Evolutionary conservation across 2,329 filamentous ascomycete species (phyloP).

Genomic region (Amauroascus niger): DNA sequence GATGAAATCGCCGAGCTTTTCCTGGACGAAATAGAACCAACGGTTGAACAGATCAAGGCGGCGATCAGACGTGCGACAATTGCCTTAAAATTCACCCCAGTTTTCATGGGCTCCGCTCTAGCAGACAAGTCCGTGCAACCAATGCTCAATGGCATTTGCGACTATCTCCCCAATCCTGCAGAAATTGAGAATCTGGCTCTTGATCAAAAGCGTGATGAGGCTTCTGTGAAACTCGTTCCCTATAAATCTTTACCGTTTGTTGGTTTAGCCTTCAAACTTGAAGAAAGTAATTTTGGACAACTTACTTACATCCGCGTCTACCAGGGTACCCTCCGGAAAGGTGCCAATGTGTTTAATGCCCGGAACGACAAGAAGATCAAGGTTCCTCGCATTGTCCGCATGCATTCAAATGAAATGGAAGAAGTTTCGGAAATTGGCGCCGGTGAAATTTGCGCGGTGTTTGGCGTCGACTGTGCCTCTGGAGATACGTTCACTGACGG

Average conservation of each 20-base stretch:
- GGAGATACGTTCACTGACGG: constrained; percentile 98
- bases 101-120: constrained; percentile 91
- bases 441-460: constrained; percentile 96
- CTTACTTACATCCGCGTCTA: constrained; percentile 98
- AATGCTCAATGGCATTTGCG: constrained; percentile 92
- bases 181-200: constrained; percentile 85
- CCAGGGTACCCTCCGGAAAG: constrained; percentile 82
- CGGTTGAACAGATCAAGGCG: constrained; percentile 72
- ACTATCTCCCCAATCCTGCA: constrained; percentile 85
- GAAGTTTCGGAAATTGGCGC: constrained; percentile 86
- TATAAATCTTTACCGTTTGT: constrained; percentile 80
- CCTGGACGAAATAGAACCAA: constrained; percentile 75
- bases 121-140: constrained; percentile 93
- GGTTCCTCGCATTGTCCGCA: constrained; percentile 92
- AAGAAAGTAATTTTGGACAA: constrained; percentile 97
- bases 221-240: constrained; percentile 67
- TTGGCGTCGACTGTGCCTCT: constrained; percentile 93
- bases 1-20: constrained; percentile 96
- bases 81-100: constrained; percentile 77
- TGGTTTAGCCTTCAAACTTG: constrained; percentile 93
- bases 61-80: constrained; percentile 91
- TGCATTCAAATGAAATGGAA: constrained; percentile 99
- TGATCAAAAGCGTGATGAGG: constrained; percentile 69
- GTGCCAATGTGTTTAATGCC: constrained; percentile 84
- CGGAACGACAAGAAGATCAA: constrained; percentile 92